Conservation (phyloP, 495 filamentous ascomycete species). For the Annulohypoxylon maeteangense region DNA sequence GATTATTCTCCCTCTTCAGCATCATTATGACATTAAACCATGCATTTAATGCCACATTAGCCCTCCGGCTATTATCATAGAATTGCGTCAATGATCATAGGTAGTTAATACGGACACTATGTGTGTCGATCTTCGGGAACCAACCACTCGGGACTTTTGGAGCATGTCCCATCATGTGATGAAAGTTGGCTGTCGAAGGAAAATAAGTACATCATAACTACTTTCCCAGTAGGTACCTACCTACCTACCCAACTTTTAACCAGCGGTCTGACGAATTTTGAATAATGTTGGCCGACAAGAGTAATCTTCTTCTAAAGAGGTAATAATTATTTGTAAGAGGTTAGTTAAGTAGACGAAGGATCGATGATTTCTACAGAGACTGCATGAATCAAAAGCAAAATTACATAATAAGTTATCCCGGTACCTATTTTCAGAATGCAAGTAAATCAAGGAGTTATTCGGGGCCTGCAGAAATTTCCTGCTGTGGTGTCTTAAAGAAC, state of each 20-base stretch:
- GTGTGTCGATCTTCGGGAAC: neutral
- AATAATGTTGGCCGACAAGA: neutral
- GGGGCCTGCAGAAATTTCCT: neutral
- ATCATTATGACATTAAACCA: neutral
- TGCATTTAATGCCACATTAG: neutral
- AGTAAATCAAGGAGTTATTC: neutral
- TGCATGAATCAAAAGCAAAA: neutral
- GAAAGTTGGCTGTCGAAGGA: neutral
- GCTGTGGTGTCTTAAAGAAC: neutral
- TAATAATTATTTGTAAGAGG: neutral
- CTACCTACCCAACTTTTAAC: constrained; percentile 4
- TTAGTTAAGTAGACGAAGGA: neutral
- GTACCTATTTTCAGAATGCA: neutral
- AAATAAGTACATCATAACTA: neutral
- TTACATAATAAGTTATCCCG: neutral
- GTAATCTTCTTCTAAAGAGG: neutral
- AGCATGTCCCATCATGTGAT: neutral
- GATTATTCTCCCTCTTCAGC: neutral
- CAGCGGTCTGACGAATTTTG: neutral
- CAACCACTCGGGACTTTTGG: neutral
- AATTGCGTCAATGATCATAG: neutral
- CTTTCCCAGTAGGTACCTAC: neutral
- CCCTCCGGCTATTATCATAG: neutral
- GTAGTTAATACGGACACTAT: neutral
- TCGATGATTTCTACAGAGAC: neutral